phyloP scores from a whole-genome alignment of 2,329 filamentous ascomycete species.

The Talaromyces islandicus region DNA sequence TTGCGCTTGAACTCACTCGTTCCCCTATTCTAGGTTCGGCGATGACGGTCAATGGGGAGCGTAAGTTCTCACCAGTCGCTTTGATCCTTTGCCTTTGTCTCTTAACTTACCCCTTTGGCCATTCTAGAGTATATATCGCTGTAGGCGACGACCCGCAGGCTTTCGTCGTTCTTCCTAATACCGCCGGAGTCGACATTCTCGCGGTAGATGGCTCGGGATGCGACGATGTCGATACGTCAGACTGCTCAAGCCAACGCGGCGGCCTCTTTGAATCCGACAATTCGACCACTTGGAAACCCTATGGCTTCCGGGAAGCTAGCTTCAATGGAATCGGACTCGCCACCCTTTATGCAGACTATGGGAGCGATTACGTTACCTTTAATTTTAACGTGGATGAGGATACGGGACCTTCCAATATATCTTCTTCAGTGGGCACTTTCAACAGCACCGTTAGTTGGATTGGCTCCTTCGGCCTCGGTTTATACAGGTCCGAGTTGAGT shows the following conservation, averaged over 20 bases:
- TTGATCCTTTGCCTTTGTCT: no score
- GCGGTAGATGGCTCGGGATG: neutral
- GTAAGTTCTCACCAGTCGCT: neutral
- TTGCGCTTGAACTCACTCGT: neutral
- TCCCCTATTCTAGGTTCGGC: neutral
- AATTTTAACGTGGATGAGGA: neutral
- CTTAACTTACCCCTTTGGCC: neutral
- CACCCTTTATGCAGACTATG: neutral
- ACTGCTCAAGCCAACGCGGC: neutral
- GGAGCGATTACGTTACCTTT: neutral
- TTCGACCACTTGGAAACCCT: neutral
- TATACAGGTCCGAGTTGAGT: neutral
- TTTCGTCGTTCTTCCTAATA: neutral
- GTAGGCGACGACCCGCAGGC: neutral
- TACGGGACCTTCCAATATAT: neutral
- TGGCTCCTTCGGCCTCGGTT: neutral
- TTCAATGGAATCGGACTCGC: neutral
- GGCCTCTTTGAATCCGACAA: neutral
- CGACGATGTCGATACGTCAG: neutral
- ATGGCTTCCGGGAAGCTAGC: neutral
- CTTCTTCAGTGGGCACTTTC: neutral
- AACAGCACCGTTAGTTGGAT: neutral
- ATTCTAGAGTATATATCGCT: neutral
- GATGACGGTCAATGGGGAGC: neutral
- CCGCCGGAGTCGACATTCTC: neutral